Evolutionary conservation across 2,329 filamentous ascomycete genomes (phyloP).

Genomic region (Malbranchea cinnamomea): DNA sequence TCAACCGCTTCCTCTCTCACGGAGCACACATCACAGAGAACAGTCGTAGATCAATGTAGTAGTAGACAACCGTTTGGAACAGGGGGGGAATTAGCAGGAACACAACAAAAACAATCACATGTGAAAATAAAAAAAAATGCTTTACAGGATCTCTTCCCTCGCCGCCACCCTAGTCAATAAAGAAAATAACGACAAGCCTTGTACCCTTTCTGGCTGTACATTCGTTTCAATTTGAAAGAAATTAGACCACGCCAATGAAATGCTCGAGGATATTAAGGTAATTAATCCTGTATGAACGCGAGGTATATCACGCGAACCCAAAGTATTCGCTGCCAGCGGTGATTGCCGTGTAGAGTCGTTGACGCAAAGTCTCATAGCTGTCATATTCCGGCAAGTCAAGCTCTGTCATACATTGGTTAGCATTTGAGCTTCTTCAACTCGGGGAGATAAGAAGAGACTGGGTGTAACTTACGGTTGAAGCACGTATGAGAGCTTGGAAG

Average conservation of each 20-base stretch:
- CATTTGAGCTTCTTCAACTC: slow-evolving; percentile 5
- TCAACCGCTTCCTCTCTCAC: slow-evolving; percentile 17
- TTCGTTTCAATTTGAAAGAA: too few relatives aligned
- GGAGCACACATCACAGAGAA: too few relatives aligned
- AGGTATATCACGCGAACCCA: slow-evolving; percentile 90
- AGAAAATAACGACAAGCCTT: slow-evolving; percentile 2
- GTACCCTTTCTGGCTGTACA: slow-evolving; percentile 6
- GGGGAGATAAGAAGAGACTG: neutral
- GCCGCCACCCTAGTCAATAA: too few relatives aligned
- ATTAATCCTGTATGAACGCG: too few relatives aligned
- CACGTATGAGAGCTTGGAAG: slow-evolving; percentile 95
- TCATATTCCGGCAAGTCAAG: slow-evolving; percentile 98
- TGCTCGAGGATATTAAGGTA: too few relatives aligned
- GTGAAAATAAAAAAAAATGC: slow-evolving; percentile 4
- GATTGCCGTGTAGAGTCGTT: slow-evolving; percentile 85
- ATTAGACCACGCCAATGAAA: too few relatives aligned
- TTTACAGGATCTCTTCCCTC: too few relatives aligned
- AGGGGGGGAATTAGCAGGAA: slow-evolving; percentile 3
- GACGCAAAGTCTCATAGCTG: slow-evolving; percentile 77
- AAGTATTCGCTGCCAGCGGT: slow-evolving; percentile 97
- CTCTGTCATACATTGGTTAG: slow-evolving; percentile 40
- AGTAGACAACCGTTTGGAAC: too few relatives aligned
- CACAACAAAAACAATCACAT: slow-evolving; percentile 2
- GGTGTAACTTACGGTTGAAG: slow-evolving; percentile 76
- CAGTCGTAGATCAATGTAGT: too few relatives aligned